Evolutionary conservation across 208 protist species (phyloP), one percentile per base, ranked within the genome.

Genomic region (Naegleria fowleri): DNA sequence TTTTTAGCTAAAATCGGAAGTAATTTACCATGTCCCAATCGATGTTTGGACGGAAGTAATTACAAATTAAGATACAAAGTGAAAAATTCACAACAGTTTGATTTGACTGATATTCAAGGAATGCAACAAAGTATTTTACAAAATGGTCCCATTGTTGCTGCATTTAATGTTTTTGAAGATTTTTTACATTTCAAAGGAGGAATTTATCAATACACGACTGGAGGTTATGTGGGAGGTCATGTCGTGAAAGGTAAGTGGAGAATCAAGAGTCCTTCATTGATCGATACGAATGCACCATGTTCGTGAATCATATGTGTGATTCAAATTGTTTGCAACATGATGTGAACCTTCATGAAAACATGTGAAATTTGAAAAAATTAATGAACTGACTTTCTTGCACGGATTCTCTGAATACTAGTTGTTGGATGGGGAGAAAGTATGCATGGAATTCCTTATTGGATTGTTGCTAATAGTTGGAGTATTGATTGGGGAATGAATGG

Each of bases 401-500:
- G n/a, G n/a, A n/a, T n/a, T n/a, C n/a, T n/a, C n/a, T n/a, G n/a
- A n/a, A n/a, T n/a, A n/a, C n/a, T n/a, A n/a, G n/a, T 98, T 86
- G 93, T 97, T 83, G 96, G 97, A 58, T 58, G 5, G 85, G 97
- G 96, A 96, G 96, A 96, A 59, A 92, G 92, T 83, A 83, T 94
- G 90, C 92, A 95, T 92, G 96, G 95, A 51, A 88, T 93, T 40
- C 91, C 92, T 88, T 98, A 98, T 94, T 98, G 97, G 97, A 95
- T 95, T 91, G 94, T 98, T 91, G 95, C 95, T n/a, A 98, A 98
- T 58, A 76, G 58, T 76, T 97, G 96, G 96, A 96, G 96, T 92
- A n/a, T 59, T 0, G 94, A 96, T 90, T 98, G 96, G 96, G 96
- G 97, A 59, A 93, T 96, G 89, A 93, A 95, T 41, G 97, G 97